Evolutionary conservation across 371 early-diverging fungal genomes (phyloP), one percentile per base, ranked within the genome.

Genomic region (Catenaria anguillulae): DNA sequence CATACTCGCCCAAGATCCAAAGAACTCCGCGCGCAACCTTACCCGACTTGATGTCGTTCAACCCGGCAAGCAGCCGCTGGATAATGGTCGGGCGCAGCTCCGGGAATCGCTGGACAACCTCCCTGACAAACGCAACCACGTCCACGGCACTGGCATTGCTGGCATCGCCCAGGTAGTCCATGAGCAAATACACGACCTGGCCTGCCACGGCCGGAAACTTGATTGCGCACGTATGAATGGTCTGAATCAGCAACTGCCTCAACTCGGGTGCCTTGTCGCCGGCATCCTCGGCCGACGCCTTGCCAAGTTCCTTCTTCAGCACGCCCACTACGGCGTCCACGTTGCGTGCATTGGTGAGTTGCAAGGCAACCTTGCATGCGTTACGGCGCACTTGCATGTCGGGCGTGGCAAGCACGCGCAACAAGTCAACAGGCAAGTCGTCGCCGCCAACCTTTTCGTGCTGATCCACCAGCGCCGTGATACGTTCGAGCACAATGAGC

Each of bases 1-100:
- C 84, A 70, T 93, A 93, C 75, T 93, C 95, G 60, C 93, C 92
- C 64, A 99, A 78, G 65, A 98, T 90, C 91, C 95, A 93, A 61
- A 99, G 83, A 23, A 93, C 96, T 37, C 93, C 92, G 63, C 99
- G 86, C 72, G 96, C 84, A 10, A 97, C 97, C 71, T 94, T 86
- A 65, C 95, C 92, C 4, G 89, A 87, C 71, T 90, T 92, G 76
- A 98, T 86, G 55, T 92, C 90, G 52, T 71, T 69, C 69, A 97
- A 91, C 17, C 87, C 80, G 56, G 85, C 83, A 54, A 92, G 73
- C 34, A 97, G 76, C 55, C 82, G 82, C 50, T 80, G 78, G 62
- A 90, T 69, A 60, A 97, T 92, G 12, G 79, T 78, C 4, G 77
- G 68, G 56, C 97, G 87, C 64, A 95, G 73, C 23, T 77, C 79